Conservation (phyloP, 2,329 filamentous ascomycete species). For the Leptosphaerulina australis region DNA sequence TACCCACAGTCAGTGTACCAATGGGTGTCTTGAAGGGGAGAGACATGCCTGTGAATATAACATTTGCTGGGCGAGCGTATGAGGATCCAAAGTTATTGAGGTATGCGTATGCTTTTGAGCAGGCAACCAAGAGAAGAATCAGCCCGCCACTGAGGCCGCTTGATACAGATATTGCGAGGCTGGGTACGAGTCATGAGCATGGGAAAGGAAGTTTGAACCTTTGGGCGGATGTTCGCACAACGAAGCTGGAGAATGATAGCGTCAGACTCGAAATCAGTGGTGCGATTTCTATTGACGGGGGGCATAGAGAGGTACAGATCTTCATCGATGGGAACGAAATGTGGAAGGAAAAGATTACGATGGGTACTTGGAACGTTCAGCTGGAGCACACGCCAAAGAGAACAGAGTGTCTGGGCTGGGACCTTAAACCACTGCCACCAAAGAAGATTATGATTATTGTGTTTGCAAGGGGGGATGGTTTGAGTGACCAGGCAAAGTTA, state of each 20-base stretch:
- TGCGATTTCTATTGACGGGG: background rate
- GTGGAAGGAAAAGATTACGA: background rate
- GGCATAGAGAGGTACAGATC: conserved; percentile 17
- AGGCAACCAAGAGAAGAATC: conserved; percentile 19
- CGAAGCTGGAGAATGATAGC: background rate
- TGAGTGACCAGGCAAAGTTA: conserved; percentile 10
- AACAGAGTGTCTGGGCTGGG: conserved; percentile 29
- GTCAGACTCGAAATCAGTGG: conserved; percentile 1
- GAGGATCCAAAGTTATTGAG: conserved; percentile 49
- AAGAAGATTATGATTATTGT: conserved; percentile 32
- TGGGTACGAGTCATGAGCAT: background rate
- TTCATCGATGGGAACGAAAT: conserved; percentile 28
- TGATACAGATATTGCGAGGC: conserved; percentile 19
- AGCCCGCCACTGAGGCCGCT: conserved; percentile 20
- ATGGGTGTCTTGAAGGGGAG: conserved; percentile 59
- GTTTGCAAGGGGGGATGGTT: conserved; percentile 14
- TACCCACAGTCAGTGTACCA: conserved; percentile 60
- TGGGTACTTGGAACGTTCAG: conserved; percentile 15
- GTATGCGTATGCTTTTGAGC: conserved; percentile 34
- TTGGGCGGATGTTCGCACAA: background rate
- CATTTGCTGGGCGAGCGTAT: conserved; percentile 59
- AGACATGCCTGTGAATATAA: conserved; percentile 60
- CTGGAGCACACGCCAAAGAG: conserved; percentile 16
- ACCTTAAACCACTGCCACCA: conserved; percentile 28
- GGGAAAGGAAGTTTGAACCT: background rate